These are phyloP conservation scores for Sphagnum tenellum DNA, from an alignment of 225 moss, liverwort and hornwort species.

Conservation along the genomic window DNA sequence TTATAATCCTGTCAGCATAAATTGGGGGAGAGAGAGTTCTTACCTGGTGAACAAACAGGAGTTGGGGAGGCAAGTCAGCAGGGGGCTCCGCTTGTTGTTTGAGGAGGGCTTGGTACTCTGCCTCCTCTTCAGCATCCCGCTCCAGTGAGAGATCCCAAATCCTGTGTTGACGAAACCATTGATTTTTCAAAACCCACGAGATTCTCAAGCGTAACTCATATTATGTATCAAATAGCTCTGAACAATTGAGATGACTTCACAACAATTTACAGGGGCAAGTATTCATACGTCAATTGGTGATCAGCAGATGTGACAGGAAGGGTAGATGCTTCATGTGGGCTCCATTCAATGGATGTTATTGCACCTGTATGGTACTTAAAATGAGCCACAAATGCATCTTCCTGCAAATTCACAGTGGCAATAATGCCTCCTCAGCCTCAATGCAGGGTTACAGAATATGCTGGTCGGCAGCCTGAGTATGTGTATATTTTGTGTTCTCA, in stretches of 20 bases:
- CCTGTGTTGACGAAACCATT: constrained; percentile 38
- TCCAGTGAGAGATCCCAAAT: constrained; percentile 92
- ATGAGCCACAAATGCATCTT: constrained; percentile 85
- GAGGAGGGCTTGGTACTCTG: constrained; percentile 67
- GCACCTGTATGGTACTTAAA: constrained; percentile 85
- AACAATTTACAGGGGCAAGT: not conserved
- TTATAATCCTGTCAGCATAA: too few relatives aligned
- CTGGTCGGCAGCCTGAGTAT: too few relatives aligned
- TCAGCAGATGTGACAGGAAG: constrained; percentile 67
- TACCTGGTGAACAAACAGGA: constrained; percentile 93
- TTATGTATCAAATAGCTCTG: not conserved
- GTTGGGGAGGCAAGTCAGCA: constrained; percentile 78
- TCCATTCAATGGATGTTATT: constrained; percentile 94
- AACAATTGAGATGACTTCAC: not conserved
- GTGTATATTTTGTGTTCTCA: too few relatives aligned
- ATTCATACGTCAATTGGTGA: constrained; percentile 73
- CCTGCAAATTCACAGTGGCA: too few relatives aligned
- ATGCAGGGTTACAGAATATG: too few relatives aligned
- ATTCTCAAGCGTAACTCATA: not conserved
- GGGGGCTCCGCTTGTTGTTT: constrained; percentile 73
- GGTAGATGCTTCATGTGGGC: constrained; percentile 78
- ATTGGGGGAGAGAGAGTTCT: not conserved
- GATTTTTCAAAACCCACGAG: too few relatives aligned
- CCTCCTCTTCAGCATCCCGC: constrained; percentile 85
- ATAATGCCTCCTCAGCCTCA: too few relatives aligned